Percentiles rank a stretch among this genome's conserved stretches.
These are phyloP conservation scores for Pinus albicaulis DNA, from an alignment of 75 land plant genomes.

Conservation along the genomic window DNA sequence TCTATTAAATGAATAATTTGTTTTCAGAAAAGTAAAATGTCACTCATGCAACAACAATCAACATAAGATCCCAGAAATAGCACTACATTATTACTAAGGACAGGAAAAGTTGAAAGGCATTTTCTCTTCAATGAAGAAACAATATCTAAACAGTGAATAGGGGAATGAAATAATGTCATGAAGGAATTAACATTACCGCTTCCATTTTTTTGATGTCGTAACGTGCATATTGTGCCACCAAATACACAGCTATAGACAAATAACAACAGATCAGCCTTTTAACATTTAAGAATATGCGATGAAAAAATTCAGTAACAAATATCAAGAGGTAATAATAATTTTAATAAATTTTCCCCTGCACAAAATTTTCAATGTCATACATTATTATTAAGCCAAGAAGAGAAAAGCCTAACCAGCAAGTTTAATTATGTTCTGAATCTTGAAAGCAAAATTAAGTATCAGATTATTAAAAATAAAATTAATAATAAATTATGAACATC, in stretches of 20 bases:
- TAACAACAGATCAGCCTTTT: constrained; percentile 6
- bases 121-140: no score
- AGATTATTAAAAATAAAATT: neutral
- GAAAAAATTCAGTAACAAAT: neutral
- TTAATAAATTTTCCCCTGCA: neutral
- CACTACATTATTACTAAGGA: no score
- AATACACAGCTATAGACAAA: constrained; percentile 51
- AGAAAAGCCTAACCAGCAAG: neutral
- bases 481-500: neutral
- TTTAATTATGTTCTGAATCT: neutral
- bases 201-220: constrained; percentile 57
- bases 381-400: neutral
- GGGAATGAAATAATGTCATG: no score
- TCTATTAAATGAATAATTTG: no score
- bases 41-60: no score
- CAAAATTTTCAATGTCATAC: neutral
- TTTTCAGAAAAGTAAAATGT: no score
- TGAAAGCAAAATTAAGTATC: no score
- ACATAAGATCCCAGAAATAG: no score
- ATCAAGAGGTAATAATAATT: neutral
- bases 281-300: neutral
- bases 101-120: no score
- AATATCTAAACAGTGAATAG: no score
- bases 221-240: constrained; percentile 78
- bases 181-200: constrained; percentile 27